phyloP scores from a whole-genome alignment of 208 protist genomes.

The Leishmania tarentolae region DNA sequence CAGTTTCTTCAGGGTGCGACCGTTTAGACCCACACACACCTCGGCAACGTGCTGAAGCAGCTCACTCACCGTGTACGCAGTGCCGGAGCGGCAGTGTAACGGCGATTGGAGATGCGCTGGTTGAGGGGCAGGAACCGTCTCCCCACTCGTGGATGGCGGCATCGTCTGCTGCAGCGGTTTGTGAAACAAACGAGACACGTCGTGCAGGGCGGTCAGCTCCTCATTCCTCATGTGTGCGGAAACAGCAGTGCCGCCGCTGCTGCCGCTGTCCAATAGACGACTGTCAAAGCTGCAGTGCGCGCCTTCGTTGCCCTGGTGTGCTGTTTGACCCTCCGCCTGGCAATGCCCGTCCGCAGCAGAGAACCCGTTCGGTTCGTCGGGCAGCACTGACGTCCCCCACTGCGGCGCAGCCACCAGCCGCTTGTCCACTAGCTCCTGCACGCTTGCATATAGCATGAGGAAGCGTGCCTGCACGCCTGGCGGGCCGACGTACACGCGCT shows the following conservation, averaged over 20 bases:
- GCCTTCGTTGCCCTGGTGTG: background rate
- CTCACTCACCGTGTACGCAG: background rate
- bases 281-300: background rate
- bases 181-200: background rate
- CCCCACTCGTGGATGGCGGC: background rate
- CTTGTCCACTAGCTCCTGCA: constrained; percentile 76
- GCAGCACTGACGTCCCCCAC: background rate
- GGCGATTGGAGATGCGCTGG: background rate
- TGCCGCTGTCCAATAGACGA: background rate
- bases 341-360: background rate
- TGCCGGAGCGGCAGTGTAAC: background rate
- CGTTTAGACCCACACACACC: constrained; percentile 81
- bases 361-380: background rate
- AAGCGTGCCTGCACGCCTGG: constrained; percentile 80
- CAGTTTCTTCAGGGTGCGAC: constrained; percentile 90
- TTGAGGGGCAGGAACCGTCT: background rate
- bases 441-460: constrained; percentile 71
- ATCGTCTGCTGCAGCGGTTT: background rate
- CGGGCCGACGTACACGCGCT: constrained; percentile 93
- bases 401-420: constrained; percentile 18
- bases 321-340: background rate
- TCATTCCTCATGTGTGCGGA: background rate
- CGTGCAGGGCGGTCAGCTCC: background rate
- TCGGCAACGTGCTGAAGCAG: constrained; percentile 39
- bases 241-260: background rate